A percentile compares a stretch with the other conserved stretches of the same genome.
Conservation (phyloP, 2,329 filamentous ascomycete genomes). For the Coleophoma eucalyptorum region DNA sequence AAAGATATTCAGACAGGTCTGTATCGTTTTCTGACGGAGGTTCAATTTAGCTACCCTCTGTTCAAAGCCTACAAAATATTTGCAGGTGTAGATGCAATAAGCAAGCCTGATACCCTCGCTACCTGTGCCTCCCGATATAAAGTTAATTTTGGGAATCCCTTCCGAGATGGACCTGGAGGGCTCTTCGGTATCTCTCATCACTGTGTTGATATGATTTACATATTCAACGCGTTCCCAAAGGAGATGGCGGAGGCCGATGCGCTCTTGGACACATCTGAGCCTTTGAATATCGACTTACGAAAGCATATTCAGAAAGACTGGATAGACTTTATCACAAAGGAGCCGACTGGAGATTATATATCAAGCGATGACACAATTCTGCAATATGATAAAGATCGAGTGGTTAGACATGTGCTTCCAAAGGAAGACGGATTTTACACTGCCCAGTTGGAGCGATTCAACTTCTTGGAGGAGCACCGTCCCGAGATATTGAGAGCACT, state of each 20-base stretch:
- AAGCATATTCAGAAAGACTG: conserved; percentile 1
- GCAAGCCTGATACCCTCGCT: not conserved
- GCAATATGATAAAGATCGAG: not conserved
- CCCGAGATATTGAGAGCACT: not conserved
- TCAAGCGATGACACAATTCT: not conserved
- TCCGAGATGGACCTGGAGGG: not conserved
- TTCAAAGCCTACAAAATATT: not conserved
- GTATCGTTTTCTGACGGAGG: conserved; percentile 1
- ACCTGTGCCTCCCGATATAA: conserved; percentile 1
- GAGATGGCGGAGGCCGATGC: not conserved
- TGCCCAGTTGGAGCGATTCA: not conserved
- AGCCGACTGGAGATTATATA: not conserved
- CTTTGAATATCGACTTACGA: not conserved
- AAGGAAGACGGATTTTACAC: not conserved
- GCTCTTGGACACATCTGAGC: not conserved
- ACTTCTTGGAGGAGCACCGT: not conserved
- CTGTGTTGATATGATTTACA: conserved; percentile 7
- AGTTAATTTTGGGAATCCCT: conserved; percentile 7
- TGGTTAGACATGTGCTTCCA: not conserved
- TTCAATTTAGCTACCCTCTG: conserved; percentile 1
- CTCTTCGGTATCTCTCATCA: conserved; percentile 2
- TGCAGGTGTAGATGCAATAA: not conserved
- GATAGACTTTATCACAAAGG: conserved; percentile 3
- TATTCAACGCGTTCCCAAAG: conserved; percentile 6
- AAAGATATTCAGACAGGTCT: not conserved